Percentiles rank a stretch among this genome's conserved stretches.
Evolutionary conservation across 257 asterid genomes (phyloP).

Genomic region (Scutellaria galericulata): DNA sequence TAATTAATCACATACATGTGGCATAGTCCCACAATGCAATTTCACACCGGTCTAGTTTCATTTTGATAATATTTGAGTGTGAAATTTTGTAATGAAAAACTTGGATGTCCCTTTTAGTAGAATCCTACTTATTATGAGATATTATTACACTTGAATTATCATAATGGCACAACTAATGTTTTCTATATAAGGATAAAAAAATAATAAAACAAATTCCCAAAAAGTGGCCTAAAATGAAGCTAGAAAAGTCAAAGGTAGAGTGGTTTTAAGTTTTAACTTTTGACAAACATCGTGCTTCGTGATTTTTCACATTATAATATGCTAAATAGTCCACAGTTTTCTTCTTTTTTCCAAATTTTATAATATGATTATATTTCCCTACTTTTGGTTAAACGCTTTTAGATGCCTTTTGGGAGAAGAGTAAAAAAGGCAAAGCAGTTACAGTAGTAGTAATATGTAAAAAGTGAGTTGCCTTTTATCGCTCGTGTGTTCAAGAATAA

Average conservation of each 20-base stretch:
- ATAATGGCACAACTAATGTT: too few relatives aligned
- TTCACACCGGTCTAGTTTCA: background rate
- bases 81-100: background rate
- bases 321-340: background rate
- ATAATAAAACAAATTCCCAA: background rate
- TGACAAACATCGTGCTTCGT: slow-evolving; percentile 46
- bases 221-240: slow-evolving; percentile 35
- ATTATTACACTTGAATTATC: background rate
- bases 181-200: background rate
- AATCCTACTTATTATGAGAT: background rate
- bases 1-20: slow-evolving; percentile 15
- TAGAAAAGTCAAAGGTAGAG: slow-evolving; percentile 43
- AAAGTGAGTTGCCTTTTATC: slow-evolving; percentile 68
- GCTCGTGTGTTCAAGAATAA: slow-evolving; percentile 54
- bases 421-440: slow-evolving; percentile 31
- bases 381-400: slow-evolving; percentile 23
- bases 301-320: background rate
- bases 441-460: slow-evolving; percentile 29
- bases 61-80: background rate
- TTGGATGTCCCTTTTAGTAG: background rate
- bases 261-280: slow-evolving; percentile 44
- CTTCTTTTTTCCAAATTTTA: background rate
- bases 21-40: slow-evolving; percentile 5
- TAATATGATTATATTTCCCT: background rate
- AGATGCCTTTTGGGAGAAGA: slow-evolving; percentile 34